Base-by-base conservation (phyloP, 257 asterid species). In the Ilex asprella region DNA sequence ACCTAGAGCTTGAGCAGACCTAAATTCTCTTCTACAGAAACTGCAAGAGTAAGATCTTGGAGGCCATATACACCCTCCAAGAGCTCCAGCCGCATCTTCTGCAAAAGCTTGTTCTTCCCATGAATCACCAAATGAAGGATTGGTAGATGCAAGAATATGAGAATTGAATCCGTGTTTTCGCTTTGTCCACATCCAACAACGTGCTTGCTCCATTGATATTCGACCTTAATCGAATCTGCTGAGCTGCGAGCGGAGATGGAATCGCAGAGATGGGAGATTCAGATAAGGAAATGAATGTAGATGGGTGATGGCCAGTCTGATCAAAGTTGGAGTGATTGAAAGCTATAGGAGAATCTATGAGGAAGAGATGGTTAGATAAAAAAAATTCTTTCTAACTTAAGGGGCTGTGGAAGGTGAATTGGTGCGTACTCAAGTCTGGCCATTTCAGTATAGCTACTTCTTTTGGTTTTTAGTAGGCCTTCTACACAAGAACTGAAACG, bases 101-200 rank as follows among this genome's bases (percentile, higher is more conserved):
- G 98, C 96, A 21, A 91, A 91, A 44, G 98, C 98, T 29, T 81
- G 85, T 16, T 91, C 98, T 64, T 91, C 98, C 98, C 98, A 88
- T 0, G 96, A 86, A 69, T 86, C 94, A 0, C 86, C 87, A 14
- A 56, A 70, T 0, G 84, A 63, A 14, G 59, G 60, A 30, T 67
- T 30, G 9, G 80, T 10, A 15, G 77, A 57, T 16, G 66, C 30
- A 12, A 64, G 47, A 29, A 52, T 41, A 58, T 58, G 73, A n/a
- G 79, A 61, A 15, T 47, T 65, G 6, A 63, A 62, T n/a, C 71
- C 85, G 32, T 76, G 81, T 59, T 85, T 87, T 16, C 82, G 30
- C 67, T 86, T 84, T 12, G 89, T 75, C 87, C 85, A 80, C 86
- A 84, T 75, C 89, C 82, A 84, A 60, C 67, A 86, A 59, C 91